Evolutionary conservation across 768 basidiomycete genomes (phyloP).

Genomic region (Kwoniella mangroviensis): DNA sequence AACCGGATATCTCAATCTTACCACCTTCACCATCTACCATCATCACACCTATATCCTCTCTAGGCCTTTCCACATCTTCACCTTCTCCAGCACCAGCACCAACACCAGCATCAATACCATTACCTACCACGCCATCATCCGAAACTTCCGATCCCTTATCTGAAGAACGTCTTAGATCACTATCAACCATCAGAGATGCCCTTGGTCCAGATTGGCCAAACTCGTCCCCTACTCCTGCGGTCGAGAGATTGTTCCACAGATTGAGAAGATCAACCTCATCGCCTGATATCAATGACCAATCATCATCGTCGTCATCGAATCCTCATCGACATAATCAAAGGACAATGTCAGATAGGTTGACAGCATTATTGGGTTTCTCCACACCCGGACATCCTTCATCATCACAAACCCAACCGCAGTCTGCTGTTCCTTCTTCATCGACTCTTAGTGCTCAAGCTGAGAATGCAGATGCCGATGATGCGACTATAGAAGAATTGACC

Average conservation of each 20-base stretch:
- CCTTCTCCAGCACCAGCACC: background rate
- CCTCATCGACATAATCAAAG: conserved; percentile 4
- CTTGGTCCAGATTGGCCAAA: conserved; percentile 28
- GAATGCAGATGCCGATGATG: conserved; percentile 12
- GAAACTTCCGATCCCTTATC: conserved; percentile 16
- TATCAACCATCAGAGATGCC: conserved; percentile 25
- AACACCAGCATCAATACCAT: conserved; percentile 6
- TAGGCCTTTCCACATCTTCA: background rate
- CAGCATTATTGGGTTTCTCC: conserved; percentile 35
- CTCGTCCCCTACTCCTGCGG: conserved; percentile 10
- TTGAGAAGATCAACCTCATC: conserved; percentile 24
- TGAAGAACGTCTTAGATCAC: conserved; percentile 17
- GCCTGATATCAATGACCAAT: conserved; percentile 14
- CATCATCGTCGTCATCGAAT: conserved; percentile 2
- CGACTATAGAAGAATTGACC: conserved; percentile 15
- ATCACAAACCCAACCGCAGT: background rate
- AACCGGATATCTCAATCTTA: background rate
- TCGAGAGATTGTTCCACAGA: conserved; percentile 12
- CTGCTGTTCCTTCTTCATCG: background rate
- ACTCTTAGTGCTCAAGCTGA: background rate
- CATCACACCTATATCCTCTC: background rate
- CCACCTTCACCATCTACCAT: background rate
- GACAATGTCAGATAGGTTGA: conserved; percentile 32
- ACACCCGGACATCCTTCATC: conserved; percentile 13
- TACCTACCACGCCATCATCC: conserved; percentile 15